These are phyloP conservation scores for Pythium periplocum DNA, from an alignment of 352 stramenopile species.

Conservation along the genomic window DNA sequence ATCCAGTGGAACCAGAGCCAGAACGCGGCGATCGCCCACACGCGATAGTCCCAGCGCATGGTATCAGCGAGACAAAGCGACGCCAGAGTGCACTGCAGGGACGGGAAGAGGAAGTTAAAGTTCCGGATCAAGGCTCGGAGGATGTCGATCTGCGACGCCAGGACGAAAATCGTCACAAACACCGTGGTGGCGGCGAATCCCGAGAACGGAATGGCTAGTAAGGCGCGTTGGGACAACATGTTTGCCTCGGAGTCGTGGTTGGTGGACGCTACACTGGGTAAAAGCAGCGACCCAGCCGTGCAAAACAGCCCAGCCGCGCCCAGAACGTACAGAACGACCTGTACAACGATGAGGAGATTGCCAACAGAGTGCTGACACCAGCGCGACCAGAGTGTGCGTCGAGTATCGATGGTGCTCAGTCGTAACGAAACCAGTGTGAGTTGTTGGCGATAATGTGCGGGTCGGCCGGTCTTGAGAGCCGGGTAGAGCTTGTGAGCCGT, in stretches of 20 bases:
- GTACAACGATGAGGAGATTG: background rate
- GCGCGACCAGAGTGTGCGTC: constrained; percentile 2
- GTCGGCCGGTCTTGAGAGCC: constrained; percentile 5
- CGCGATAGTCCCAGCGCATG: constrained; percentile 12
- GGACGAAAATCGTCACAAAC: constrained; percentile 8
- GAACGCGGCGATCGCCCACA: constrained; percentile 11
- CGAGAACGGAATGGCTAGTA: background rate
- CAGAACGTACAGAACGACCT: constrained; percentile 4
- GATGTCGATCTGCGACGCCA: constrained; percentile 9
- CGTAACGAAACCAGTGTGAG: constrained; percentile 15
- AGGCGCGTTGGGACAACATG: too few species aligned
- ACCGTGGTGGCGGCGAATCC: constrained; percentile 5
- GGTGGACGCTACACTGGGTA: background rate
- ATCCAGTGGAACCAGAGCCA: constrained; percentile 19
- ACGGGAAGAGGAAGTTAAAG: constrained; percentile 17
- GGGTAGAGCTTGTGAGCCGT: constrained; percentile 12
- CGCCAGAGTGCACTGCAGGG: constrained; percentile 12
- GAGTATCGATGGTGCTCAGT: constrained; percentile 13
- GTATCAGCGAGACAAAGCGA: constrained; percentile 9
- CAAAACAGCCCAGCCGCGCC: constrained; percentile 10
- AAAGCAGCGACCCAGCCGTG: constrained; percentile 6
- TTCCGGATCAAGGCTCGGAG: constrained; percentile 10
- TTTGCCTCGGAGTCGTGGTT: too few species aligned
- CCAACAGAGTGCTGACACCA: constrained; percentile 1
- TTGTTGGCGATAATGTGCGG: constrained; percentile 9